Base-by-base conservation (phyloP, 306 rosid genomes). In the Dalbergia cochinchinensis region DNA sequence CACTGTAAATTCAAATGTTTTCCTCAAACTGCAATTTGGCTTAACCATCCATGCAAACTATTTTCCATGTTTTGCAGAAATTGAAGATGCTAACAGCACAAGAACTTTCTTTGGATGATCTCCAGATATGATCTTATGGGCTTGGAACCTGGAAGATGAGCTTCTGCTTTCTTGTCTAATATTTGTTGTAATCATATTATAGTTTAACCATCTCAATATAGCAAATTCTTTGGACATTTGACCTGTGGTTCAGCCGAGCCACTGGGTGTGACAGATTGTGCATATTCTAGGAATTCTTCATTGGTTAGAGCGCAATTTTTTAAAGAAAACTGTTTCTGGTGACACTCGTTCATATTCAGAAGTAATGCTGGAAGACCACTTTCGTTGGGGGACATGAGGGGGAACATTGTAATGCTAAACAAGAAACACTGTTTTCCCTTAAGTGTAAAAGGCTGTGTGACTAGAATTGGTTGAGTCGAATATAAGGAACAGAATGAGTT, bases 81-180 rank as follows among this genome's bases (percentile, higher is more conserved):
- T 85, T 95, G 83, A 95, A 92, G 91, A 74, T 91, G 98, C 78
- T 95, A 79, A 72, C 89, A 5, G 83, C 80, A 11, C 65, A 88
- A 8, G 99, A 91, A 65, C 90, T 93, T 54, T 90, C 98, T n/a
- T 83, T 95, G 83, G 99, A 95, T 65, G 97, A 95, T 85, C 98
- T 95, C 76, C 92, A 88, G 80, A 92, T 95, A 79, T 95, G 89
- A 92, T 31, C 34, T 59, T 64, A 41, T 12, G 13, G 70, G 53
- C 74, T 76, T 65, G 81, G 79, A 83, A 80, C 63, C 71, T 69
- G 51, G 71, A 44, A 41, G 78, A 74, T 61, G 65, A 44, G 69
- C 77, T 61, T 69, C 69, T 50, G 71, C 76, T 57, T 26, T 3
- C 39, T 78, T 65, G 68, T 45, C 66, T 44, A 79, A 80, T 66